Evolutionary conservation across 148 eudicot species (phyloP).

Genomic region (Agrostemma githago): DNA sequence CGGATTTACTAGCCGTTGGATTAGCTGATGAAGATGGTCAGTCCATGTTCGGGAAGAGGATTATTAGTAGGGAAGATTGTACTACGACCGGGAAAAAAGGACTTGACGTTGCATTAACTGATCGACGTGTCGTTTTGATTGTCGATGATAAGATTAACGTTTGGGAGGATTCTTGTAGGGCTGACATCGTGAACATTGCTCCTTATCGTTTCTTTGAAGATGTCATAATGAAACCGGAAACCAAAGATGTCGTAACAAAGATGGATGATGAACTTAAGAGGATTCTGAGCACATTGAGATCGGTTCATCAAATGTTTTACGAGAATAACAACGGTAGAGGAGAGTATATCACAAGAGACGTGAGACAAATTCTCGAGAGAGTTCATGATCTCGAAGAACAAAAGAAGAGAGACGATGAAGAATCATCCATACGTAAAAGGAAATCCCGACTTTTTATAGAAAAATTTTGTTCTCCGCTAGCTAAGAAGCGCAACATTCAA

Average conservation of each 20-base stretch:
- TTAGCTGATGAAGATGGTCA: neutral
- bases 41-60: neutral
- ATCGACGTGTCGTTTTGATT: slow-evolving; percentile 4
- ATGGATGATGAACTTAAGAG: neutral
- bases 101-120: neutral
- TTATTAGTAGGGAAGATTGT: slow-evolving; percentile 13
- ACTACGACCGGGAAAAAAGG: neutral
- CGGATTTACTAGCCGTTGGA: neutral
- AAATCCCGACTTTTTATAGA: neutral
- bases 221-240: neutral
- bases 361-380: neutral
- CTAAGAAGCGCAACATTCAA: too few relatives aligned
- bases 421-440: neutral
- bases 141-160: neutral
- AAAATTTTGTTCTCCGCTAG: neutral
- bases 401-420: neutral
- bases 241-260: neutral
- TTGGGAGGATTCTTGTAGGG: neutral
- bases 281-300: neutral
- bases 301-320: neutral
- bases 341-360: neutral
- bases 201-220: neutral
- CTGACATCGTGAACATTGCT: neutral
- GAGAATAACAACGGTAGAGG: too few relatives aligned
- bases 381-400: neutral